Evolutionary conservation across 164 flowering plant species (phyloP).

Genomic region (Litsea cubeba): DNA sequence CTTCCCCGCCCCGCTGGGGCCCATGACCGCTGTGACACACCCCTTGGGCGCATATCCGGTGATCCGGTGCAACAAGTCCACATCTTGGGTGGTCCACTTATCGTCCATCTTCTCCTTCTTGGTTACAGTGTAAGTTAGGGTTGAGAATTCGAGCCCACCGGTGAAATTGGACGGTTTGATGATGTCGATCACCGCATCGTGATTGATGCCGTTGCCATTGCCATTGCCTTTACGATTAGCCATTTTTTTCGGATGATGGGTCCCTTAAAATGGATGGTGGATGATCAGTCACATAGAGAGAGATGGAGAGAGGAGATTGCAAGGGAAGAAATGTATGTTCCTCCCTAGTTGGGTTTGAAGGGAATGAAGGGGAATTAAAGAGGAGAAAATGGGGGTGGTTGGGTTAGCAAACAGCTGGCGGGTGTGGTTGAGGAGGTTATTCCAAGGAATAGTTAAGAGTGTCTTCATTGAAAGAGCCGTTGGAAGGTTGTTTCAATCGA

Average conservation of each 20-base stretch:
- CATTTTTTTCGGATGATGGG: not conserved
- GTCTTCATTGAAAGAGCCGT: conserved; percentile 40
- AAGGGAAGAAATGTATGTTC: not conserved
- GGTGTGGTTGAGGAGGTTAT: conserved; percentile 23
- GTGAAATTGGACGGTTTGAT: conserved; percentile 37
- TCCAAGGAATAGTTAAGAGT: conserved; percentile 28
- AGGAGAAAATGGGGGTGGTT: conserved; percentile 1
- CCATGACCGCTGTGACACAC: conserved; percentile 65
- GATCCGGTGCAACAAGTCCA: conserved; percentile 49
- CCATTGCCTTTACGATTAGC: too few relatives aligned
- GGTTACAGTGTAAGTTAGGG: conserved; percentile 51
- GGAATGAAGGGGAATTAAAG: conserved; percentile 13
- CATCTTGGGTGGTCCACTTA: conserved; percentile 47
- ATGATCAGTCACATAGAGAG: not conserved
- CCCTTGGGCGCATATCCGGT: conserved; percentile 75
- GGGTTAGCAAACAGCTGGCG: conserved; percentile 17
- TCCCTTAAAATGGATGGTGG: not conserved
- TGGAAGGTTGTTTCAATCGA: conserved; percentile 25
- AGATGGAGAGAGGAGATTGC: not conserved
- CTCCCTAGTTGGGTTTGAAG: conserved; percentile 14
- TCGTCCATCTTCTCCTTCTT: conserved; percentile 42
- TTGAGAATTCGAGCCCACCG: conserved; percentile 53
- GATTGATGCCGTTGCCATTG: conserved; percentile 8
- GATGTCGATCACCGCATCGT: conserved; percentile 42
- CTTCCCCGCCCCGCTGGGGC: conserved; percentile 79